Conservation (phyloP, 352 stramenopile genomes). For the Elongisporangium anandrum region DNA sequence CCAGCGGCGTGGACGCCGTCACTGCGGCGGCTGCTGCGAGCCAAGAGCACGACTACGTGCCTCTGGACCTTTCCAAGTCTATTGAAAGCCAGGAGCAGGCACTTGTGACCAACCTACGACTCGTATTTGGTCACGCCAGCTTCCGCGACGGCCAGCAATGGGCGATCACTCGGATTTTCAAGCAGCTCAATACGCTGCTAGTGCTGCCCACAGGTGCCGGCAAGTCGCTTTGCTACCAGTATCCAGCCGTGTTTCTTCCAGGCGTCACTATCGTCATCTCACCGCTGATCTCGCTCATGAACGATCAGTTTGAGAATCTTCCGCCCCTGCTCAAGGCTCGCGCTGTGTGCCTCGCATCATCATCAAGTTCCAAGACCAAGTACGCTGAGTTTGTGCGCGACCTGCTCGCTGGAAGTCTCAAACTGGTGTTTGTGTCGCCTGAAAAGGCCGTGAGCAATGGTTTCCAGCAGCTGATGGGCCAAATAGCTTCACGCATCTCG, state of each 20-base stretch:
- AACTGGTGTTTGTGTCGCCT: conserved; percentile 90
- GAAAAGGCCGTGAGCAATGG: conserved; percentile 82
- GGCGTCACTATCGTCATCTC: conserved; percentile 92
- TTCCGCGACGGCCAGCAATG: conserved; percentile 83
- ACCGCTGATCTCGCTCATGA: conserved; percentile 92
- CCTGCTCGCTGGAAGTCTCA: conserved; percentile 53
- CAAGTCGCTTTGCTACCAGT: conserved; percentile 98
- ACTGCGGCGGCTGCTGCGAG: neutral
- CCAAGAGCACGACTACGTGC: conserved; percentile 31
- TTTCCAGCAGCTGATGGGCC: conserved; percentile 64
- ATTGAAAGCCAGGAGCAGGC: conserved; percentile 39
- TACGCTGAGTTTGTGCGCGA: conserved; percentile 67
- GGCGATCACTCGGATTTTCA: conserved; percentile 75
- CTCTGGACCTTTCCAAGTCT: conserved; percentile 41
- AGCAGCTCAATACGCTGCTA: conserved; percentile 73
- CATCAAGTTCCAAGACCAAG: conserved; percentile 47
- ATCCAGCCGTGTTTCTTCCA: conserved; percentile 80
- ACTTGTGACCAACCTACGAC: conserved; percentile 61
- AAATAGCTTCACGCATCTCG: conserved; percentile 42
- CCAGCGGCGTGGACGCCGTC: neutral
- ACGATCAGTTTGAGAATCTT: conserved; percentile 88
- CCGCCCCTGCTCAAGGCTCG: conserved; percentile 52
- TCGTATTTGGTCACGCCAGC: conserved; percentile 82
- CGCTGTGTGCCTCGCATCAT: conserved; percentile 52
- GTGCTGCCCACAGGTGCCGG: conserved; percentile 97